These are phyloP conservation scores for Oryza officinalis DNA, from an alignment of 176 grass and related monocot genomes.

Conservation along the genomic window DNA sequence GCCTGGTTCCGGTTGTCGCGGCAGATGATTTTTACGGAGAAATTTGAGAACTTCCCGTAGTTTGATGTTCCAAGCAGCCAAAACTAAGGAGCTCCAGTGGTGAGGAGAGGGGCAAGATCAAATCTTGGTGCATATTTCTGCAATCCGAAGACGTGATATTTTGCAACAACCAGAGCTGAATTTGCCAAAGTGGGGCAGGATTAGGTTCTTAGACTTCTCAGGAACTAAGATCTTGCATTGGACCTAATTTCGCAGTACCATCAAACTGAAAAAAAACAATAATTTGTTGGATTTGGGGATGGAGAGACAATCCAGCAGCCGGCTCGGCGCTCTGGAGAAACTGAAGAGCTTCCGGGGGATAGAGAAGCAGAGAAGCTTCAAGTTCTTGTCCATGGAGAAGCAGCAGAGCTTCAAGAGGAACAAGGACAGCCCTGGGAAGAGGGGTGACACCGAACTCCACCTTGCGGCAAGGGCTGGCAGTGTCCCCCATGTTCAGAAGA, in stretches of 20 bases:
- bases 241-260: background rate
- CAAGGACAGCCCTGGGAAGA: conserved; percentile 82
- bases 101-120: background rate
- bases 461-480: conserved; percentile 82
- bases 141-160: background rate
- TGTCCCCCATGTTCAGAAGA: conserved; percentile 58
- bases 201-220: background rate
- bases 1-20: background rate
- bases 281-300: conserved; percentile 27
- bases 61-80: background rate
- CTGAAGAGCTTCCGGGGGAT: conserved; percentile 60
- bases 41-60: background rate
- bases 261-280: background rate
- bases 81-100: background rate
- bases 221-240: background rate
- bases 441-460: conserved; percentile 72
- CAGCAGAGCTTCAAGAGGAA: conserved; percentile 85
- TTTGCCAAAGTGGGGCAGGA: background rate
- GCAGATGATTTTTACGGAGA: background rate
- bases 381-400: conserved; percentile 74
- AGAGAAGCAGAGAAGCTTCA: conserved; percentile 81
- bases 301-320: conserved; percentile 58
- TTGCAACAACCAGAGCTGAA: background rate
- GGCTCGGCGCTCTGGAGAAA: conserved; percentile 45
- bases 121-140: background rate